These are phyloP conservation scores for Venturia nashicola DNA, from an alignment of 2,329 filamentous ascomycete genomes.

Conservation along the genomic window DNA sequence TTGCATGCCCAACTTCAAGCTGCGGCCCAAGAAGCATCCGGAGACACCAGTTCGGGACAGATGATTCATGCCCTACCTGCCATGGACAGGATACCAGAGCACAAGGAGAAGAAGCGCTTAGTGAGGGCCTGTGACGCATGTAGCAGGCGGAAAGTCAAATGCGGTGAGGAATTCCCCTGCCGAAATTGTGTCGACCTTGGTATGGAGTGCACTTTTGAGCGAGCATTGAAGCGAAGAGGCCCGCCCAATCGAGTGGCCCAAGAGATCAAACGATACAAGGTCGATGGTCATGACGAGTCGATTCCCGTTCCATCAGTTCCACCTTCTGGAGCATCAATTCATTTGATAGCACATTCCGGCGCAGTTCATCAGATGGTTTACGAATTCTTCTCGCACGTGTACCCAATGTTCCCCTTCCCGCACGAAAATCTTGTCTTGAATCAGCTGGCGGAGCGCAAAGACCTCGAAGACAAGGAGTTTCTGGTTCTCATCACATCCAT, in stretches of 20 bases:
- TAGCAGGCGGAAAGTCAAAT: slow-evolving; percentile 34
- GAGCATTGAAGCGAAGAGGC: slow-evolving; percentile 50
- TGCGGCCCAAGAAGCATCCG: not conserved
- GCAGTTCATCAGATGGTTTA: slow-evolving; percentile 59
- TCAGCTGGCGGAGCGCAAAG: slow-evolving; percentile 54
- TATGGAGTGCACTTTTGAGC: slow-evolving; percentile 55
- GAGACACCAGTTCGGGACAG: not conserved
- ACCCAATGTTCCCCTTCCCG: slow-evolving; percentile 64
- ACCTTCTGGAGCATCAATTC: slow-evolving; percentile 37
- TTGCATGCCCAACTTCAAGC: not conserved
- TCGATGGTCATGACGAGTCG: not conserved
- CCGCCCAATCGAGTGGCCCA: slow-evolving; percentile 56
- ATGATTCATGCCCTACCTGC: not conserved
- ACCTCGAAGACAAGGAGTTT: slow-evolving; percentile 54
- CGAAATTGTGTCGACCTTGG: slow-evolving; percentile 51
- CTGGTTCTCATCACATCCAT: slow-evolving; percentile 62
- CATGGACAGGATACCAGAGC: slow-evolving; percentile 1
- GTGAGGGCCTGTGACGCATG: slow-evolving; percentile 29
- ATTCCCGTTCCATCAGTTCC: slow-evolving; percentile 10
- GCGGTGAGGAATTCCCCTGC: slow-evolving; percentile 57
- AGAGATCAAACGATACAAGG: slow-evolving; percentile 43
- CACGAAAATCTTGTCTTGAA: slow-evolving; percentile 67
- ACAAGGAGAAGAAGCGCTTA: slow-evolving; percentile 3
- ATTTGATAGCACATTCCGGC: slow-evolving; percentile 47
- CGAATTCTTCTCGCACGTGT: slow-evolving; percentile 75